Base-by-base conservation (phyloP, 352 stramenopile genomes). In the Peronospora farinosa region DNA sequence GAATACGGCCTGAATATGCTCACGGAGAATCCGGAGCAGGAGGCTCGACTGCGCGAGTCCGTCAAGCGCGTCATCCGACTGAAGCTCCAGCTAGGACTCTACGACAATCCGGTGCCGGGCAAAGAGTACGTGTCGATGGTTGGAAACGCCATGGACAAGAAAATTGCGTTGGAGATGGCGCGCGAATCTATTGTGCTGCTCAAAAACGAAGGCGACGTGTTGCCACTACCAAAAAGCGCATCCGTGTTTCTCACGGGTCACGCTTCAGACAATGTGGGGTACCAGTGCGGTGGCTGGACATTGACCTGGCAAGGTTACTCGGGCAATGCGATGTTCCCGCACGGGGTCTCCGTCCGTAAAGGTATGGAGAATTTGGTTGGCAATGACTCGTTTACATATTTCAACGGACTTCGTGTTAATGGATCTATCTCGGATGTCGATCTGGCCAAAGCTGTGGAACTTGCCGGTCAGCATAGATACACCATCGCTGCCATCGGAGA, bases 161-260 rank as follows among this genome's bases (percentile, higher is more conserved):
- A 69, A 6, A 40, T 48, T 2, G 76, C 78, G 4, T 46, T 92
- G 16, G 57, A 79, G 13, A 61, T 88, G 19, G 79, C 78, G 1
- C 76, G 70, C 5, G 82, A 94, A 37, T 84, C 73, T 0, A 83
- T 94, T 35, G 69, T 90, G 5, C 43, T 96, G 2, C 57, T 94
- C 11, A 74, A 94, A 57, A 96, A 96, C 56, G 36, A 74, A 0
- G 44, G 81, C 7, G 46, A 61, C 0, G 51, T 74, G 1, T 49
- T 91, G 23, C 79, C 79, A 0, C 39, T 91, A 0, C 23, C 46
- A 0, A 60, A 69, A 6, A 69, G 4, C 4, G 40, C 54, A 0
- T 55, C 47, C 0, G 58, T 90, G 0, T 89, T 90, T 47, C 51
- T 90, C 30, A 90, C 79, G 5, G 77, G 76, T 7, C 74, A 69